phyloP scores from a whole-genome alignment of 345 rosid genomes.

The Gossypium sturtianum region DNA sequence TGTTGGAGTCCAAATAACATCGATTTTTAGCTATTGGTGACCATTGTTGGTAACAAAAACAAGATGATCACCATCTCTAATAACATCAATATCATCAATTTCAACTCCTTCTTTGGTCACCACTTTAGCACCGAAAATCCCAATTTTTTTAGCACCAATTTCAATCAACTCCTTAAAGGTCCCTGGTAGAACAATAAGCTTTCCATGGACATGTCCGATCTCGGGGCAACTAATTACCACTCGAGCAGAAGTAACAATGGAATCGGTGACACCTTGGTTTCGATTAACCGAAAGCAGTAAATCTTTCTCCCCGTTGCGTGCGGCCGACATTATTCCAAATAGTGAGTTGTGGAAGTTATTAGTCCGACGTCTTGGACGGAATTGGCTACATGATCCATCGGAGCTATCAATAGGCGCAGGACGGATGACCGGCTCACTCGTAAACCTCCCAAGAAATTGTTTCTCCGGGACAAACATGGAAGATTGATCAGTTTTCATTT shows the following conservation, averaged over 20 bases:
- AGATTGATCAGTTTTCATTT: slow-evolving; percentile 25
- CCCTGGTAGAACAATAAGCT: slow-evolving; percentile 59
- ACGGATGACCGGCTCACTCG: slow-evolving; percentile 61
- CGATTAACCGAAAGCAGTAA: slow-evolving; percentile 22
- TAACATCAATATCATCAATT: slow-evolving; percentile 64
- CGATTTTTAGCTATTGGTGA: background rate
- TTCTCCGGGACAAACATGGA: slow-evolving; percentile 36
- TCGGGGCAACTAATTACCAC: slow-evolving; percentile 64
- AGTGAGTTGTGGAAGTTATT: slow-evolving; percentile 64
- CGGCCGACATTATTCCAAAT: slow-evolving; percentile 71
- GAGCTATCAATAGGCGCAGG: slow-evolving; percentile 24
- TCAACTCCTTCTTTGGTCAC: slow-evolving; percentile 46
- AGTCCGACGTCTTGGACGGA: slow-evolving; percentile 48
- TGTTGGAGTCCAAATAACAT: no score
- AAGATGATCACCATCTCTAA: slow-evolving; percentile 85
- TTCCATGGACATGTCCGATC: slow-evolving; percentile 39
- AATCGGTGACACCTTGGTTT: background rate
- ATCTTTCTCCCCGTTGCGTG: slow-evolving; percentile 39
- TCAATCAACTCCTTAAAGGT: slow-evolving; percentile 54
- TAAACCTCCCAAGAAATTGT: slow-evolving; percentile 53
- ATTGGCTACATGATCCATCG: slow-evolving; percentile 42
- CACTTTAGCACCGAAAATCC: slow-evolving; percentile 43
- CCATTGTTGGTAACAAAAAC: slow-evolving; percentile 29
- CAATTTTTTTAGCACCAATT: slow-evolving; percentile 55
- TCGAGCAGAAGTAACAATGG: slow-evolving; percentile 28